Evolutionary conservation across 768 basidiomycete genomes (phyloP).

Genomic region (Pleurotus tuoliensis): DNA sequence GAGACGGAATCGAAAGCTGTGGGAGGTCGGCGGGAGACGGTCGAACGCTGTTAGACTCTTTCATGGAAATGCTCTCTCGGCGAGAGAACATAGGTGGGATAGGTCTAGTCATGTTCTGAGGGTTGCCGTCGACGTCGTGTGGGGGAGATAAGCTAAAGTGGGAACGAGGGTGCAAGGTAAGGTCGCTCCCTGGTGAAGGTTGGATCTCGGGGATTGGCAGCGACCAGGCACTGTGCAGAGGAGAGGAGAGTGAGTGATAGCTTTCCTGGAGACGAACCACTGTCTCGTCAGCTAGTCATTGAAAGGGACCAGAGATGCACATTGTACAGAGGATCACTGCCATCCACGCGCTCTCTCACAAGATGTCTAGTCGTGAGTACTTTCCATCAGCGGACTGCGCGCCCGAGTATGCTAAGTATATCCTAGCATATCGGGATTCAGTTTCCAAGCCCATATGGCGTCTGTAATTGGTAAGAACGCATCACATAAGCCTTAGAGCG

Average conservation of each 20-base stretch:
- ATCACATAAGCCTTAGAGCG: too few relatives aligned
- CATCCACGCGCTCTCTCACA: neutral
- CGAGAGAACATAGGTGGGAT: neutral
- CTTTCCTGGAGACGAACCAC: too few relatives aligned
- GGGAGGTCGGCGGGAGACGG: conserved; percentile 1
- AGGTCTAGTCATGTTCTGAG: neutral
- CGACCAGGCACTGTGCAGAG: neutral
- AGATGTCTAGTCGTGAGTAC: conserved; percentile 4
- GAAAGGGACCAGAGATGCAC: neutral
- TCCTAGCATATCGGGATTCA: too few relatives aligned
- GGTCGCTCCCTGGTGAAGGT: neutral
- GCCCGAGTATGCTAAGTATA: neutral
- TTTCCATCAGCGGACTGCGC: neutral
- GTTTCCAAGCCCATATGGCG: neutral
- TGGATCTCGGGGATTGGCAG: neutral
- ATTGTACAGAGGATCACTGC: neutral
- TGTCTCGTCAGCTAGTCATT: neutral
- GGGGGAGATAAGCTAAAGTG: too few relatives aligned
- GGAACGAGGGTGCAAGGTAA: neutral
- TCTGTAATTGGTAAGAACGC: neutral
- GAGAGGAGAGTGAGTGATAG: neutral
- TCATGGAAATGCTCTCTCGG: neutral
- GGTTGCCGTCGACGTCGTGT: neutral
- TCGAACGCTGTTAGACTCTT: neutral
- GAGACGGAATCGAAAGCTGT: conserved; percentile 3